Conservation (phyloP, 495 filamentous ascomycete genomes). For the Podospora tetraspora region DNA sequence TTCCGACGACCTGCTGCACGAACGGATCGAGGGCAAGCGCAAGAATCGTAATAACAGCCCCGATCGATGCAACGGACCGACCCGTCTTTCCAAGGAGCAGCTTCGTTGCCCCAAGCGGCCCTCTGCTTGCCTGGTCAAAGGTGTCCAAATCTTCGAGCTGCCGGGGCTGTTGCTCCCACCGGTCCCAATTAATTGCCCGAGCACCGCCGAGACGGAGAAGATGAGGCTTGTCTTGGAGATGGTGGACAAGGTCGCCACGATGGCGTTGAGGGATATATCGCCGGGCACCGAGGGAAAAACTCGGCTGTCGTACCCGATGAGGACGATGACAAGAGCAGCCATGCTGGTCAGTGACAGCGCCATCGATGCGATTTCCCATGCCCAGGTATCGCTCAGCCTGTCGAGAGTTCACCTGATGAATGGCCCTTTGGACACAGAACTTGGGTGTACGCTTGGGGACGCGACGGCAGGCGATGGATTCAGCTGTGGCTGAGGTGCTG, state of each 20-base stretch:
- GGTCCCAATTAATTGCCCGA: constrained; percentile 1
- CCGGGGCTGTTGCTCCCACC: neutral
- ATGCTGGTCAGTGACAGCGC: neutral
- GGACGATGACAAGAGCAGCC: too few species aligned
- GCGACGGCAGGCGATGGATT: too few species aligned
- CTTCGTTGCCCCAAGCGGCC: neutral
- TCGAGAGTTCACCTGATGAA: too few species aligned
- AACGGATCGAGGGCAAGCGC: neutral
- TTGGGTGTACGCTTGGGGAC: too few species aligned
- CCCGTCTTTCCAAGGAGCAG: neutral
- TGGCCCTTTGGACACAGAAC: too few species aligned
- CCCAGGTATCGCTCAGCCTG: too few species aligned
- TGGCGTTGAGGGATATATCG: neutral
- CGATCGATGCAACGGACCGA: neutral
- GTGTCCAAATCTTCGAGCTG: neutral
- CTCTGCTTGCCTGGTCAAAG: neutral
- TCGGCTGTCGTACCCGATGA: neutral
- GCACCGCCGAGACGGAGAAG: neutral
- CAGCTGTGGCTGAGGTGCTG: too few species aligned
- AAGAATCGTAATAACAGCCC: neutral
- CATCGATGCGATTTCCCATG: neutral
- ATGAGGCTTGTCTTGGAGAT: neutral
- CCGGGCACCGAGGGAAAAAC: neutral
- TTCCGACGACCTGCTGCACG: neutral
- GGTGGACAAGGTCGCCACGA: neutral